Base-by-base conservation (phyloP, 805 yeast species). In the Starmerella bombicola region DNA sequence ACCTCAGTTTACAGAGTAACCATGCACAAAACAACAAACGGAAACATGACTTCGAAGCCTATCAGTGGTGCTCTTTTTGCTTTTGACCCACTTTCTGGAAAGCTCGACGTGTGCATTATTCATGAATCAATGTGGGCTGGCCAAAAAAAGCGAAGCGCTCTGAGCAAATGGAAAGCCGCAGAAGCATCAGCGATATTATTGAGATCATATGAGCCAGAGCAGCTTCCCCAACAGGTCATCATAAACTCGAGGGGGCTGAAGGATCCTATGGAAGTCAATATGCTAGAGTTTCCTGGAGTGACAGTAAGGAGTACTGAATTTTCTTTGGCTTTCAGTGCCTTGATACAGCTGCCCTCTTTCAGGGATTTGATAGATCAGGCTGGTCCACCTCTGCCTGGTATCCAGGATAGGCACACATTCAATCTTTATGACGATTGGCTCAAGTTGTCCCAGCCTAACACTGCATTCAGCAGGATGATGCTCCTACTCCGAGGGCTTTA, bases 91-190 rank as follows among this genome's bases (percentile, higher is more conserved):
- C 76, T 77, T 50, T 74, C 86, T 1, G 98, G 98, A 26, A 95
- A 86, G 56, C 61, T 91, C 37, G 85, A 81, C 56, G 67, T 91
- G 60, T 84, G 83, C 56, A 74, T 91, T 40, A 83, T 91, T 44
- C 97, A 88, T 55, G 80, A 93, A 5, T 94, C 84, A 2, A 40
- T 40, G 7, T 91, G 95, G 93, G 79, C 94, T 3, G 99, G 99
- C 16, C 97, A 91, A 59, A 86, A 84, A 55, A 78, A 96, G 53
- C 68, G 88, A 45, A 79, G 91, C 22, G 96, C 91, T 56, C 64
- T 91, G 49, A 86, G 97, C 1, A 91, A 91, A 57, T 91, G 98
- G 98, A 91, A 88, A 58, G 78, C 97, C 1, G 97, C 98, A 0
- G 99, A 91, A 61, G 97, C 88, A 60, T 93, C 84, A 18, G 88